Evolutionary conservation across 179 eudicot genomes (phyloP).

Genomic region (Amaranthus tricolor): DNA sequence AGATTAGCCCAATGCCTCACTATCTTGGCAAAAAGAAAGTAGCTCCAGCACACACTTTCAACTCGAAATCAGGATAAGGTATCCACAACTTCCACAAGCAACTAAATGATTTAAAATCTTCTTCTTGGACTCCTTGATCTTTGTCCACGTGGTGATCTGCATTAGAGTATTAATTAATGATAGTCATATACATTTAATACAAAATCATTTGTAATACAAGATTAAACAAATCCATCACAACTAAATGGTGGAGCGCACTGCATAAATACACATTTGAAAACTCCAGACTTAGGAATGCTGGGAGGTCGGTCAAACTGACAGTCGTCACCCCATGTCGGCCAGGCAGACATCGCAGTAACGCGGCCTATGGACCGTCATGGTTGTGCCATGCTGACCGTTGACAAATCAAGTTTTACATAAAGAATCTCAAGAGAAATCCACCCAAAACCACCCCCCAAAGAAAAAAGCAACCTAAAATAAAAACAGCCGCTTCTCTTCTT

Average conservation of each 20-base stretch:
- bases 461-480: too few relatives aligned
- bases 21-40: conserved; percentile 1
- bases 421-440: too few relatives aligned
- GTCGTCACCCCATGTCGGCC: too few relatives aligned
- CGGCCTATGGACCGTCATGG: too few relatives aligned
- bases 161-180: neutral
- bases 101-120: conserved; percentile 36
- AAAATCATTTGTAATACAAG: neutral
- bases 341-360: too few relatives aligned
- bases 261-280: neutral
- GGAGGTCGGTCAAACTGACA: too few relatives aligned
- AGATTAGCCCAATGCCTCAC: neutral
- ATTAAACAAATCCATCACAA: neutral
- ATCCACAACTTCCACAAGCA: conserved; percentile 23
- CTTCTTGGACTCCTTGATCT: conserved; percentile 80
- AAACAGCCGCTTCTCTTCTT: too few relatives aligned
- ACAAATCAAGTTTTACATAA: too few relatives aligned
- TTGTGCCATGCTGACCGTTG: too few relatives aligned
- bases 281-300: too few relatives aligned
- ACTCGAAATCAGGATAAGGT: conserved; percentile 12
- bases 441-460: too few relatives aligned
- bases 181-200: neutral
- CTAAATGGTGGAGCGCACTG: neutral
- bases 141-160: conserved; percentile 69
- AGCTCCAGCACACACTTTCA: neutral